A percentile compares a stretch with the other conserved stretches of the same genome.
phyloP scores from a whole-genome alignment of 73 alveolate species.

The Blepharisma stoltei region DNA sequence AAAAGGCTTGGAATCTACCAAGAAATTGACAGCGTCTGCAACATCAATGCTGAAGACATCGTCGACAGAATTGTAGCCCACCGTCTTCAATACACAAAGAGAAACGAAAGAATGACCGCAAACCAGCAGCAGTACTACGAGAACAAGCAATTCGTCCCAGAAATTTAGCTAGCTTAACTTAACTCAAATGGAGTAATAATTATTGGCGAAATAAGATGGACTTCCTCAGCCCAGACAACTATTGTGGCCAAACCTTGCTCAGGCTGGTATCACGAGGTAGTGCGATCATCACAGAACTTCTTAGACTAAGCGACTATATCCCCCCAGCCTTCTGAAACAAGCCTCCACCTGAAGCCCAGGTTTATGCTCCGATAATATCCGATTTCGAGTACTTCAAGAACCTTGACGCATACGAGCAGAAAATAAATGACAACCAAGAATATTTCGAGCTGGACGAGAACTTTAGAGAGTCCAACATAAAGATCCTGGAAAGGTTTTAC shows the following conservation, averaged over 20 bases:
- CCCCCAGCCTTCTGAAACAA: conserved; percentile 82
- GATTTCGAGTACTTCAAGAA: conserved; percentile 79
- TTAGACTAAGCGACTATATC: conserved; percentile 81
- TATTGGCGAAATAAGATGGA: conserved; percentile 35
- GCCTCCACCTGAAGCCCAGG: conserved; percentile 33
- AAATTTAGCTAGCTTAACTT: conserved; percentile 9
- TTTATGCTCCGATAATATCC: conserved; percentile 77
- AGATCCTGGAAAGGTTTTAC: conserved; percentile 89
- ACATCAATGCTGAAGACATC: conserved; percentile 71
- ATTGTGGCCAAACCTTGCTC: conserved; percentile 85
- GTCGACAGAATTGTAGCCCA: conserved; percentile 83
- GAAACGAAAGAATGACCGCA: background rate
- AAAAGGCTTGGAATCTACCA: conserved; percentile 67
- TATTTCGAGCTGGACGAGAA: conserved; percentile 86
- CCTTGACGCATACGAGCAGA: conserved; percentile 83
- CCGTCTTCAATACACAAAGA: conserved; percentile 57
- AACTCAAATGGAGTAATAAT: background rate
- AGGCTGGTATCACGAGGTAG: conserved; percentile 89
- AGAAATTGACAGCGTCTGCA: conserved; percentile 54
- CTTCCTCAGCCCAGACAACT: conserved; percentile 68
- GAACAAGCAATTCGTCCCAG: conserved; percentile 10
- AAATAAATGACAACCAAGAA: conserved; percentile 75
- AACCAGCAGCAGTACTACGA: conserved; percentile 26
- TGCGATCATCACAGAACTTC: conserved; percentile 91
- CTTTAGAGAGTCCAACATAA: conserved; percentile 87